A percentile compares a stretch with the other conserved stretches of the same genome.
Evolutionary conservation across 2,329 filamentous ascomycete genomes (phyloP).

Genomic region (Nectriaceae sp.): DNA sequence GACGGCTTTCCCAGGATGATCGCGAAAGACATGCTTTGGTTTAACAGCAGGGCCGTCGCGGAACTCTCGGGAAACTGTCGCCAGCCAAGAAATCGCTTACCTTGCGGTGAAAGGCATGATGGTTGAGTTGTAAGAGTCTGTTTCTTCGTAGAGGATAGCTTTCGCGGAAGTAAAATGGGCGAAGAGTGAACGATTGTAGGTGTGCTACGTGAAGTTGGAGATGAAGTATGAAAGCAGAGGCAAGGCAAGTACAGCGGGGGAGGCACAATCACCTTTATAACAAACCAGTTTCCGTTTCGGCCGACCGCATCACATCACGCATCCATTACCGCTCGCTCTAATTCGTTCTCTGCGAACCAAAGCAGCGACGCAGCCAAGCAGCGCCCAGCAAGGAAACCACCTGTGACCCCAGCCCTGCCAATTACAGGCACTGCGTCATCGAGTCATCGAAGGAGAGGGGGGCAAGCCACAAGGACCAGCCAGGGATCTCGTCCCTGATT

Average conservation of each 20-base stretch:
- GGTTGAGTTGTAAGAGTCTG: conserved; percentile 19
- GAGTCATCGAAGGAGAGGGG: neutral
- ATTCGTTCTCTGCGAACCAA: neutral
- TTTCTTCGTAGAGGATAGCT: conserved; percentile 6
- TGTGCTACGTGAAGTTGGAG: neutral
- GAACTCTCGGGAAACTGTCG: conserved; percentile 23
- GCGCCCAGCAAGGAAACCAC: neutral
- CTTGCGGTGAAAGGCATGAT: conserved; percentile 62
- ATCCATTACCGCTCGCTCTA: neutral
- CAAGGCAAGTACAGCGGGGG: neutral
- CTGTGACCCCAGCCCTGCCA: conserved; percentile 1
- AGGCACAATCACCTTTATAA: neutral
- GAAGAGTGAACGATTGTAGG: neutral
- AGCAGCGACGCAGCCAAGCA: neutral
- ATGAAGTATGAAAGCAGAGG: conserved; percentile 2
- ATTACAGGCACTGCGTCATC: conserved; percentile 1
- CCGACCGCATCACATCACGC: neutral
- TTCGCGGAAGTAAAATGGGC: conserved; percentile 16
- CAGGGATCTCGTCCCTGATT: neutral
- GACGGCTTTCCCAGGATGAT: too few relatives aligned
- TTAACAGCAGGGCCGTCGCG: too few relatives aligned
- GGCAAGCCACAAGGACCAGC: neutral
- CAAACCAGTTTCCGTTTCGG: neutral
- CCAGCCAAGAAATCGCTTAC: conserved; percentile 41
- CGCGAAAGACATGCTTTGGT: too few relatives aligned